These are phyloP conservation scores for Plasmodium malariae DNA, from an alignment of 169 alveolate species.

Conservation along the genomic window DNA sequence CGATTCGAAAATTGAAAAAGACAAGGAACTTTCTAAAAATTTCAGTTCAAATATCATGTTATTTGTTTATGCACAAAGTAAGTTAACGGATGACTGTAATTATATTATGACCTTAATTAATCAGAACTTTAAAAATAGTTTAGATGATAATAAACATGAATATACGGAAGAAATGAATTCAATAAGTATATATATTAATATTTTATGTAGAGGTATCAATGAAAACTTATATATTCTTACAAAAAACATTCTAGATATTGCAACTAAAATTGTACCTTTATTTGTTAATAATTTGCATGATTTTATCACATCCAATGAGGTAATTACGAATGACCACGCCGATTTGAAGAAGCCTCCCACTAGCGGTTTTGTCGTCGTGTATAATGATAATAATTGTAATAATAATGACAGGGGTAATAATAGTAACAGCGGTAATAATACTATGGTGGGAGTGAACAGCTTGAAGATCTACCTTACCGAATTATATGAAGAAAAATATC, in stretches of 20 bases:
- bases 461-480: not conserved
- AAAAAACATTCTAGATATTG: constrained; percentile 23
- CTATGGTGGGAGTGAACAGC: not conserved
- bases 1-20: constrained; percentile 74
- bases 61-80: constrained; percentile 65
- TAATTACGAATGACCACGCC: constrained; percentile 7
- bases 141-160: constrained; percentile 36
- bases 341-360: constrained; percentile 49
- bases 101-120: constrained; percentile 45
- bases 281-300: constrained; percentile 22
- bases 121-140: constrained; percentile 59
- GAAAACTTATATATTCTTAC: constrained; percentile 18
- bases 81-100: constrained; percentile 68
- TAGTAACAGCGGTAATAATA: not conserved
- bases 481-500: constrained; percentile 3
- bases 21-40: constrained; percentile 24
- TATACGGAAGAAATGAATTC: constrained; percentile 28
- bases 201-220: constrained; percentile 41
- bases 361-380: not conserved
- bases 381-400: not conserved
- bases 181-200: constrained; percentile 12
- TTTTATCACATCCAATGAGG: constrained; percentile 36
- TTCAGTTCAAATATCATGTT: constrained; percentile 41
- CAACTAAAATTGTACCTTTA: constrained; percentile 40
- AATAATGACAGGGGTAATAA: not conserved